These are phyloP conservation scores for Phaeophleospora eucalypticola DNA, from an alignment of 2,329 filamentous ascomycete species.

Conservation along the genomic window DNA sequence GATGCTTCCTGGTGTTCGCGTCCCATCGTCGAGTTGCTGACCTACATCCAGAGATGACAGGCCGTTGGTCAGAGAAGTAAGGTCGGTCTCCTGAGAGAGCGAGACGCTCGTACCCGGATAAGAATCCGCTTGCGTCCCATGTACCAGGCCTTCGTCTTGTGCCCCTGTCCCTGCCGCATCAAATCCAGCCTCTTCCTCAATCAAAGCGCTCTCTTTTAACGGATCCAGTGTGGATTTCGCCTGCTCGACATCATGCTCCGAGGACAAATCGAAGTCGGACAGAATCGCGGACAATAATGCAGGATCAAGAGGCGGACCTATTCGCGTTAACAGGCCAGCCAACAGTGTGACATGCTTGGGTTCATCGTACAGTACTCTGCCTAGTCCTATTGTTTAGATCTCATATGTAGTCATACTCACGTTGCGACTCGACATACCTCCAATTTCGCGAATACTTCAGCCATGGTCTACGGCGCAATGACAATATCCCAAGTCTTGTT, in stretches of 20 bases:
- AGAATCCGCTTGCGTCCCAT: conserved; percentile 28
- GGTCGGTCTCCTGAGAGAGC: conserved; percentile 47
- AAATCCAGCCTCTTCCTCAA: conserved; percentile 66
- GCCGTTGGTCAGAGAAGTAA: conserved; percentile 47
- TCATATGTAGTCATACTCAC: not conserved
- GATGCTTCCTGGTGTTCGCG: conserved; percentile 21
- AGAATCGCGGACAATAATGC: conserved; percentile 72
- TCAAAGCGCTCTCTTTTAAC: conserved; percentile 60
- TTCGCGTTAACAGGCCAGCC: too few relatives aligned
- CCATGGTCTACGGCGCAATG: conserved; percentile 23
- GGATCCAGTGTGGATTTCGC: conserved; percentile 60
- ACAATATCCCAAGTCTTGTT: not conserved
- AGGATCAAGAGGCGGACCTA: conserved; percentile 66
- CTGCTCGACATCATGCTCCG: conserved; percentile 49
- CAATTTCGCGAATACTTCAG: conserved; percentile 20
- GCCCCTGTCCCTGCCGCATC: conserved; percentile 70
- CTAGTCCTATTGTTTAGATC: not conserved
- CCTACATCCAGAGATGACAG: conserved; percentile 36
- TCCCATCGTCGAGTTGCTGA: conserved; percentile 15
- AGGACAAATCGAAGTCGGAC: conserved; percentile 64
- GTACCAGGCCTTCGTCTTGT: conserved; percentile 21
- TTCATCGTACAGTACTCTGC: conserved; percentile 53
- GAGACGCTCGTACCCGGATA: conserved; percentile 37
- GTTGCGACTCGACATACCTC: conserved; percentile 40
- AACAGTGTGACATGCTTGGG: too few relatives aligned